Base-by-base conservation (phyloP, 2,329 filamentous ascomycete genomes). In the Tolypocladium capitatum region DNA sequence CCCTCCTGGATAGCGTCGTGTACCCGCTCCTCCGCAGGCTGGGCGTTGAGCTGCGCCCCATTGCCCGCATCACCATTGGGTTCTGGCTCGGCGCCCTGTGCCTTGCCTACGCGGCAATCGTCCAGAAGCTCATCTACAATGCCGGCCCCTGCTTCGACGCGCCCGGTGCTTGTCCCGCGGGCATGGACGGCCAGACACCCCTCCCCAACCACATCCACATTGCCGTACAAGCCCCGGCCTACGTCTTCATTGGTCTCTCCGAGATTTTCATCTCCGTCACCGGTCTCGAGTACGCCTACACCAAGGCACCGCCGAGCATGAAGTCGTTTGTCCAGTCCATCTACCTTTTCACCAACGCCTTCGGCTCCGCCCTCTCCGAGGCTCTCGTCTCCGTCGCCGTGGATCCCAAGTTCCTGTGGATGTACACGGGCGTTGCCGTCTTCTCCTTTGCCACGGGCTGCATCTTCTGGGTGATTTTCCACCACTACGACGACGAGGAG, bases 271-370 rank as follows among this genome's bases (percentile, higher is more conserved):
- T 77, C 43, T 81, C 77, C 11, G 79, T 86, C 51, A 84, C 82
- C 1, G 78, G 78, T 51, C 73, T 84, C 11, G 83, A 87, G 60
- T 86, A 86, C 54, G 83, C 81, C 18, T 86, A 81, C 64, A 84
- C 81, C 57, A 85, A 86, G 63, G 83, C 83, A 0, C 83, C 83
- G 2, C 74, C 75, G 38, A 78, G 72, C 60, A 84, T 86, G 81
- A 77, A 81, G 60, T 78, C 75, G 0, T 78, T 78, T 68, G 68
- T 78, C 30, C 73, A 72, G 60, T 71, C 72, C 13, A 58, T 82
- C n/a, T 81, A 76, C 56, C 68, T 81, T 48, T 69, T 82, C 51
- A 81, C 76, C 35, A 76, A 68, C 42, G 79, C 78, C 3, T 69
- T 78, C 41, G 76, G 76, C 3, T 72, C 76, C 2, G 75, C 75